phyloP scores from a whole-genome alignment of 1,139 yeast species.

The Citeromyces siamensis region DNA sequence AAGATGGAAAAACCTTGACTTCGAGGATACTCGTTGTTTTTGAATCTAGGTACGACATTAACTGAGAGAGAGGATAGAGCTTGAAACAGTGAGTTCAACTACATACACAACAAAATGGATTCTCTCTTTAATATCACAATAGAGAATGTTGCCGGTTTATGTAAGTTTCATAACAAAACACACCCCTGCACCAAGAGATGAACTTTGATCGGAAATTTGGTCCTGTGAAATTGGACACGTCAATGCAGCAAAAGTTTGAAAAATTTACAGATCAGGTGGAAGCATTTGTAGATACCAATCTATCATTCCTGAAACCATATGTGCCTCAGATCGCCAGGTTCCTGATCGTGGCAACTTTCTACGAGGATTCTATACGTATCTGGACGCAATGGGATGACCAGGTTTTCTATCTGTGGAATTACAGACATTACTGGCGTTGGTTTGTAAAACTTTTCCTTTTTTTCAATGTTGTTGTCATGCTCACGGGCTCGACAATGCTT shows the following conservation, averaged over 20 bases:
- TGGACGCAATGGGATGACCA: conserved; percentile 88
- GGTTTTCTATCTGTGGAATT: conserved; percentile 69
- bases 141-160: too few relatives aligned
- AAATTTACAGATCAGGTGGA: conserved; percentile 31
- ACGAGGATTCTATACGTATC: conserved; percentile 83
- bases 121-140: too few relatives aligned
- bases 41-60: too few relatives aligned
- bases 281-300: conserved; percentile 30
- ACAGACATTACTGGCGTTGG: conserved; percentile 72
- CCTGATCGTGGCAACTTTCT: conserved; percentile 87
- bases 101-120: too few relatives aligned
- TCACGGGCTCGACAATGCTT: conserved; percentile 58
- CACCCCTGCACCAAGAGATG: not conserved
- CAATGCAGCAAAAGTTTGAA: conserved; percentile 26
- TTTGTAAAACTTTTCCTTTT: conserved; percentile 61
- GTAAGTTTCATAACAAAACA: too few relatives aligned
- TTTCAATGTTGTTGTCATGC: conserved; percentile 58
- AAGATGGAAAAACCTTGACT: too few relatives aligned
- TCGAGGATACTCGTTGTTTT: too few relatives aligned
- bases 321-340: conserved; percentile 84
- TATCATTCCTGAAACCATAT: conserved; percentile 50
- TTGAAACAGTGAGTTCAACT: too few relatives aligned
- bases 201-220: conserved; percentile 3
- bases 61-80: too few relatives aligned
- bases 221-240: conserved; percentile 1